Evolutionary conservation across 805 yeast species (phyloP).

Genomic region (Pichia heedii): DNA sequence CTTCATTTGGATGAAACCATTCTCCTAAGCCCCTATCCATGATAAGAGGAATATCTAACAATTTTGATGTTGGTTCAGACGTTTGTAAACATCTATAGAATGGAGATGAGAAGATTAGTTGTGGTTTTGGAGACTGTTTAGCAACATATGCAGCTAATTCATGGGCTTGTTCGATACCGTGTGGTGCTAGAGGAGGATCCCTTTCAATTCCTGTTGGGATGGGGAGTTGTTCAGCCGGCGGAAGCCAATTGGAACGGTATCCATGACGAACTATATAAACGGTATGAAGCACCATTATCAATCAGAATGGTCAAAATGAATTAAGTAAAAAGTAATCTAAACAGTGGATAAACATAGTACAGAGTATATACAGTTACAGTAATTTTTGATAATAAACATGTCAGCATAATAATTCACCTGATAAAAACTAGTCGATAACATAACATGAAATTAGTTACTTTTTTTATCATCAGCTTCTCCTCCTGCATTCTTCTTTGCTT

Average conservation of each 20-base stretch:
- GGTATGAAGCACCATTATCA: conserved; percentile 40
- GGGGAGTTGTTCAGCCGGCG: conserved; percentile 74
- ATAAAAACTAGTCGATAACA: too few species aligned
- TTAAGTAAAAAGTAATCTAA: too few species aligned
- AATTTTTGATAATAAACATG: too few species aligned
- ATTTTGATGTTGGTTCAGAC: conserved; percentile 55
- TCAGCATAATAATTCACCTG: too few species aligned
- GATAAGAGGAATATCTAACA: conserved; percentile 47
- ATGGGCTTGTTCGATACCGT: conserved; percentile 80
- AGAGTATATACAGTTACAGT: too few species aligned
- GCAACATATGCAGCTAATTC: conserved; percentile 54
- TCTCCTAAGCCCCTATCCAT: conserved; percentile 86
- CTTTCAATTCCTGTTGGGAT: conserved; percentile 85
- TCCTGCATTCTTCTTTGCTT: conserved; percentile 30
- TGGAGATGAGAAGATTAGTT: conserved; percentile 69
- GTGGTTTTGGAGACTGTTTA: conserved; percentile 33
- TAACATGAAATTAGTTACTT: neutral
- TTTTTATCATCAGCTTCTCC: conserved; percentile 9
- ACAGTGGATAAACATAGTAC: too few species aligned
- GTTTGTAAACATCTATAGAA: conserved; percentile 89
- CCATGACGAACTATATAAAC: conserved; percentile 83
- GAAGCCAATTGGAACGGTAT: conserved; percentile 82
- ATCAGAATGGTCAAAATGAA: too few species aligned
- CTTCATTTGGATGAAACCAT: conserved; percentile 74
- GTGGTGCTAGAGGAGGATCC: conserved; percentile 81